Evolutionary conservation across 352 stramenopile species (phyloP), one percentile per base, ranked within the genome.

Genomic region (Globisporangium carolinianum): DNA sequence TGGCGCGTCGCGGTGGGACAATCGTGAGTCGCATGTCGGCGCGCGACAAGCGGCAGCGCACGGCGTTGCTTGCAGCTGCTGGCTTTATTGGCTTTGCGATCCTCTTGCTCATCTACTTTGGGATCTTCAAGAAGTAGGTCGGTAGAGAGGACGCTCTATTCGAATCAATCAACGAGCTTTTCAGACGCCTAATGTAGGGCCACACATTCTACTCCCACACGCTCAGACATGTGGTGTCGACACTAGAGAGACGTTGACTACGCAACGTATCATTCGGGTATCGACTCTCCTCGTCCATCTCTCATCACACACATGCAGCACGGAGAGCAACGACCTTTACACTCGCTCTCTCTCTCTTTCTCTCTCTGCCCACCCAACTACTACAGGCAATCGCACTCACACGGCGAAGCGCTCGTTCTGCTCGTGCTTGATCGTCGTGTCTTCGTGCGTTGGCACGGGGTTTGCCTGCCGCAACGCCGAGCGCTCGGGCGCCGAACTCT

Each of bases 71-170:
- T 17, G 72, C 85, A 46, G 85, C 83, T 38, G 84, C 83, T 8
- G 77, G 70, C 39, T 91, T 94, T 63, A 93, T 94, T 60, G 72
- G 77, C 54, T 51, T 94, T 57, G 85, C 85, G 39, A 94, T 94
- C 63, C 51, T 94, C 10, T 66, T 94, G 58, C 71, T 94, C 58
- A 89, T 94, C 71, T 93, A 93, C 76, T 93, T 91, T 73, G 83
- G 83, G 51, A 89, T 94, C 62, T 94, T 94, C 71, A 91, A 91
- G 61, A 91, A 86, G 69, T 88, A 77, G 75, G 11, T 42, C 1
- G 48, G 35, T 12, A 41, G 11, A 10, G n/a, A n/a, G 8, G n/a
- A 36, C 11, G 3, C 24, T 32, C 24, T 32, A 32, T 32, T 32
- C 24, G 24, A 32, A 32, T 3, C 24, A 32, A 32, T 32, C 24